Evolutionary conservation across 805 yeast species (phyloP).

Genomic region (Wickerhamomyces subpelliculosus): DNA sequence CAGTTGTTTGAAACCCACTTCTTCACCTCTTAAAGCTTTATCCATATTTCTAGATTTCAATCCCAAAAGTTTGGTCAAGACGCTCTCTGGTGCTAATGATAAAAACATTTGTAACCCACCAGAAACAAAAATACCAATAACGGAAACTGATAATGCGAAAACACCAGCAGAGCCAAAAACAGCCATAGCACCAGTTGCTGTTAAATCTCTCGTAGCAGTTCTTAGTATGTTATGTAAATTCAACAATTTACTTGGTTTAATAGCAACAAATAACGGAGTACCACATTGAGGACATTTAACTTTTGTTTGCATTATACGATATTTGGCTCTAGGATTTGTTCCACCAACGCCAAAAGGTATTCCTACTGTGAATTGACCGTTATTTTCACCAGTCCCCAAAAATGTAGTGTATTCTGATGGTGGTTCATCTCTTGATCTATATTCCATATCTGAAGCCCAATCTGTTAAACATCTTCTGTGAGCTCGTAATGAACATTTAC

Average conservation of each 20-base stretch:
- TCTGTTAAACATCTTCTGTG: constrained; percentile 30
- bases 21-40: constrained; percentile 1
- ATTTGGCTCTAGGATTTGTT: background rate
- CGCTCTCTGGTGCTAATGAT: constrained; percentile 25
- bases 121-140: constrained; percentile 14
- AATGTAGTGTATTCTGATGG: too few relatives aligned
- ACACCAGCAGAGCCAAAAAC: constrained; percentile 14
- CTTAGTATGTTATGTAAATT: constrained; percentile 11
- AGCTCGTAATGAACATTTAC: constrained; percentile 29
- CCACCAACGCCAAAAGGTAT: background rate
- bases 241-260: constrained; percentile 10
- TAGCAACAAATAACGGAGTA: constrained; percentile 22
- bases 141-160: constrained; percentile 18
- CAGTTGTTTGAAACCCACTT: constrained; percentile 7
- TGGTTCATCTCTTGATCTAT: constrained; percentile 9
- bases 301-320: constrained; percentile 1
- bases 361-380: background rate
- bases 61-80: constrained; percentile 24
- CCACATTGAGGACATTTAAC: constrained; percentile 34
- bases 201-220: constrained; percentile 6
- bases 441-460: constrained; percentile 28
- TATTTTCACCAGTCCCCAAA: background rate
- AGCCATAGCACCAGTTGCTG: constrained; percentile 5
- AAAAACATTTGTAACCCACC: constrained; percentile 24
- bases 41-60: constrained; percentile 12